A percentile compares a stretch with the other conserved stretches of the same genome.
Evolutionary conservation across 306 rosid genomes (phyloP).

Genomic region (Acacia melanoxylon): DNA sequence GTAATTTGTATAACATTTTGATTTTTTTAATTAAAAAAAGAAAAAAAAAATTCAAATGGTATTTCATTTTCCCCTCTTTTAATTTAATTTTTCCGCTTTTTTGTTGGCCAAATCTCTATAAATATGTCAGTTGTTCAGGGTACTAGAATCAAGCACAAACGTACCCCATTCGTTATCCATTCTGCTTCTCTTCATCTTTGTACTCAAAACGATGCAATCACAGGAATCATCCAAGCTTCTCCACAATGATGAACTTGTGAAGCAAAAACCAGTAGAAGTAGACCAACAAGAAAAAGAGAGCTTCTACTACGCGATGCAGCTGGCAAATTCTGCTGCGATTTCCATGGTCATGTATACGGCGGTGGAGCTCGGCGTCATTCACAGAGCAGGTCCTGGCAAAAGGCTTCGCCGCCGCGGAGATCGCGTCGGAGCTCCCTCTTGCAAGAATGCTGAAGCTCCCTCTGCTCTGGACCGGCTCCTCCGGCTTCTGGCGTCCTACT

Average conservation of each 20-base stretch:
- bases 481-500: slow-evolving; percentile 40
- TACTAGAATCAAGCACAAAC: neutral
- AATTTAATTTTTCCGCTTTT: too few relatives aligned
- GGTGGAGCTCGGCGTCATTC: neutral
- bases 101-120: neutral
- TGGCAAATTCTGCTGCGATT: neutral
- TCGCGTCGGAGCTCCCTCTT: slow-evolving; percentile 32
- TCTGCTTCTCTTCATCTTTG: too few relatives aligned
- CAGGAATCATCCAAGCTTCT: neutral
- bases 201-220: neutral
- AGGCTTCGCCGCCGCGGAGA: neutral
- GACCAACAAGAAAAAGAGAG: neutral
- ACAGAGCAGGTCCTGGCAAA: neutral
- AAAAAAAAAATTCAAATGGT: too few relatives aligned
- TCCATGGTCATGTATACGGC: neutral
- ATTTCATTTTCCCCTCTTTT: too few relatives aligned
- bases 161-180: too few relatives aligned
- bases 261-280: neutral
- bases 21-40: too few relatives aligned
- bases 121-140: neutral
- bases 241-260: neutral
- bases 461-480: slow-evolving; percentile 43
- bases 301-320: neutral
- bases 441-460: slow-evolving; percentile 37
- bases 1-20: too few relatives aligned